Evolutionary conservation across 176 grass and related monocot species (phyloP), one percentile per base, ranked within the genome.

Genomic region (Oryza glaberrima): DNA sequence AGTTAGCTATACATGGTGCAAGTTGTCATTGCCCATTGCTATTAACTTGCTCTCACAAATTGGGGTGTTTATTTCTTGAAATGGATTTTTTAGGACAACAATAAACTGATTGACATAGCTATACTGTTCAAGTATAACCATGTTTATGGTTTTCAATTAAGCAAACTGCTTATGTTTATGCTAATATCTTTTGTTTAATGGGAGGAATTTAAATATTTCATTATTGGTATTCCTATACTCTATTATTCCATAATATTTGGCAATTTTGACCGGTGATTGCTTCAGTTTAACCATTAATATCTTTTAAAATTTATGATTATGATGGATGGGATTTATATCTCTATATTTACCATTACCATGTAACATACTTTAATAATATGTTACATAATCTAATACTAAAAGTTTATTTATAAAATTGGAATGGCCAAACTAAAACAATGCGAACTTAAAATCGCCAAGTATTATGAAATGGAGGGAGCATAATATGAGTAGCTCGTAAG

Each of bases 111-210:
- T 56, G 13, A 19, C 32, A 15, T 2, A 17, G 36, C 16, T 11
- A 70, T 45, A 75, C 60, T 20, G 11, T 72, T 69, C 36, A n/a
- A 75, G 9, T 69, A 15, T 4, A 76, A 30, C 11, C 2, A 67
- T 66, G 11, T 75, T 63, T 75, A 48, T 48, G n/a, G 69, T 84
- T 73, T 36, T 82, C 19, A 25, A 7, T 28, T 48, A 40, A 43
- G 14, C 0, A 76, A 41, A 41, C 40, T 41, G 40, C 7, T 41
- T 41, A 41, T 41, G 7, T 41, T 41, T 41, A 41, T 41, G 40
- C 40, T 86, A 51, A 4, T 12, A 14, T 60, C 0, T 38, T 44
- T 34, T 67, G 17, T 68, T 25, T 5, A 80, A n/a, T 36, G 26
- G 4, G 19, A 80, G 13, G 11, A n/a, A 5, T 68, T 34, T 68